Base-by-base conservation (phyloP, 768 basidiomycete species). In the Psilocybe subaeruginosa region DNA sequence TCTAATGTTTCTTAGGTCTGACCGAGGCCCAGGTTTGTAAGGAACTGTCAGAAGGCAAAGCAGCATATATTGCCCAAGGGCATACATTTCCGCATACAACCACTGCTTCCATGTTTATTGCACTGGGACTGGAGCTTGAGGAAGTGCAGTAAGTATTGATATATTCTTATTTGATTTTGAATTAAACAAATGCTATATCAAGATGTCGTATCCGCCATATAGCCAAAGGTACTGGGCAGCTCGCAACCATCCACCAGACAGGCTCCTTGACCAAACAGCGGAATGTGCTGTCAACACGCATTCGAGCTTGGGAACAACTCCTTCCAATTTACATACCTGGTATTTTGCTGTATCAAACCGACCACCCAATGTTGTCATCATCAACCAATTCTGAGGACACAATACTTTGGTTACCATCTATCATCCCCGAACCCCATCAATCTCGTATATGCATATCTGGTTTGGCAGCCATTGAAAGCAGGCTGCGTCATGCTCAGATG, bases 71-170 rank as follows among this genome's bases (percentile, higher is more conserved):
- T 8, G 31, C 35, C 7, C 12, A 1, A 2, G 65, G 65, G 0
- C 55, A 45, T 4, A 16, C 41, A 3, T 14, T 41, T 1, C 12
- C 53, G 4, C 62, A 66, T 33, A 33, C 16, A 8, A 66, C 62
- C 1, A 61, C 50, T 12, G 35, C 64, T 2, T 54, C 62, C 4
- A 35, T 33, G 4, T 65, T 68, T 29, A 23, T 68, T 0, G 17
- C 19, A 1, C 41, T 65, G 52, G 66, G 56, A 1, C 47, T 68
- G 11, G 59, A 55, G 4, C 17, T 65, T 5, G 64, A 68, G 33
- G 60, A 61, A 7, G 23, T 54, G 1, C 66, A 68, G 66, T 68
- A 33, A 51, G 58, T 56, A n/a, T 14, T 9, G n/a, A 41, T 54
- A 23, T 23, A 23, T 23, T 30, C 54, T 6, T 29, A 8, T 9